These are phyloP conservation scores for Mariannaea sp. DNA, from an alignment of 2,329 filamentous ascomycete species.

Conservation along the genomic window DNA sequence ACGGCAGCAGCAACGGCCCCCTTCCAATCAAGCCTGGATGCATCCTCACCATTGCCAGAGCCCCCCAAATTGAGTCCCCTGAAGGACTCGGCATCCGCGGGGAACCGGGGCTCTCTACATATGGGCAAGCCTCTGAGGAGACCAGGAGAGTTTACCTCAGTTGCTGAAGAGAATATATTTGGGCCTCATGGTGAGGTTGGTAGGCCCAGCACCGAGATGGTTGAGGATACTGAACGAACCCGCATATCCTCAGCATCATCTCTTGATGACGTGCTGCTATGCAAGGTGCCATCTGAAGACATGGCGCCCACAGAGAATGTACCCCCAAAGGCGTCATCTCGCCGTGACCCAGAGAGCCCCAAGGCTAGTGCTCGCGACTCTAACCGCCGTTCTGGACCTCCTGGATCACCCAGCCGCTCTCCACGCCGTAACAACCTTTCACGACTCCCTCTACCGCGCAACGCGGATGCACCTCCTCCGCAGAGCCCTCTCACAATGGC, in stretches of 20 bases:
- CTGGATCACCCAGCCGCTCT: constrained; percentile 24
- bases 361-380: constrained; percentile 19
- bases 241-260: constrained; percentile 40
- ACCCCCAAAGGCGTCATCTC: constrained; percentile 17
- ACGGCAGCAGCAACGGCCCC: constrained; percentile 38
- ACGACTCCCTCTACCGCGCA: constrained; percentile 41
- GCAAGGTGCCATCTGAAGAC: constrained; percentile 28
- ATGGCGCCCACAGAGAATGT: constrained; percentile 17
- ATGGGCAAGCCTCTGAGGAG: constrained; percentile 37
- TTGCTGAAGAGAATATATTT: constrained; percentile 53
- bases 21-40: constrained; percentile 40
- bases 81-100: constrained; percentile 56
- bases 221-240: constrained; percentile 21
- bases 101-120: constrained; percentile 49
- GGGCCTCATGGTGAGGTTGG: constrained; percentile 44
- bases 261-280: constrained; percentile 42
- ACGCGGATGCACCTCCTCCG: constrained; percentile 48
- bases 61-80: constrained; percentile 57
- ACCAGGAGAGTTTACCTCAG: constrained; percentile 51
- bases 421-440: constrained; percentile 29
- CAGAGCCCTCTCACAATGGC: constrained; percentile 66
- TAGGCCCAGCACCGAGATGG: constrained; percentile 6
- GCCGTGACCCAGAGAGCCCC: constrained; percentile 26
- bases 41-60: constrained; percentile 53
- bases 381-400: constrained; percentile 22